These are phyloP conservation scores for Aschersonia sp. DNA, from an alignment of 2,329 filamentous ascomycete species.

Conservation along the genomic window DNA sequence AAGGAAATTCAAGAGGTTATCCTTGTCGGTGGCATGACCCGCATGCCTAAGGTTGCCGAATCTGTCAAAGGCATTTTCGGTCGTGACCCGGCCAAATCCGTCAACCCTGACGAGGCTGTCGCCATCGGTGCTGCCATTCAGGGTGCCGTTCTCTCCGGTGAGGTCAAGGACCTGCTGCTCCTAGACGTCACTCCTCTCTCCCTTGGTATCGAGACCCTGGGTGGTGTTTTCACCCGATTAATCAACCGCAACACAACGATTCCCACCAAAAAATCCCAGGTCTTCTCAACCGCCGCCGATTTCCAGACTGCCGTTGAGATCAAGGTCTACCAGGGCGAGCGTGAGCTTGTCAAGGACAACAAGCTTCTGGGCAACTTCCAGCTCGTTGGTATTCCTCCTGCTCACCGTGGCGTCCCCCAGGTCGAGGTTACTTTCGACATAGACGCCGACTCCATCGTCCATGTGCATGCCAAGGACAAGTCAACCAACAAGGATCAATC, in stretches of 20 bases:
- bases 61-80: slow-evolving; percentile 95
- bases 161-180: slow-evolving; percentile 89
- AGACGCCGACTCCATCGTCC: slow-evolving; percentile 93
- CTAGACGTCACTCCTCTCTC: slow-evolving; percentile 93
- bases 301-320: slow-evolving; percentile 99
- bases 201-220: slow-evolving; percentile 95
- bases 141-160: slow-evolving; percentile 89
- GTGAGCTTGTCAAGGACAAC: slow-evolving; percentile 97
- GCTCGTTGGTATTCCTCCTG: slow-evolving; percentile 90
- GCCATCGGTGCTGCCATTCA: slow-evolving; percentile 96
- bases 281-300: slow-evolving; percentile 93
- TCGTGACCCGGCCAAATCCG: slow-evolving; percentile 90
- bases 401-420: slow-evolving; percentile 90
- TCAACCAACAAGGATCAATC: slow-evolving; percentile 99
- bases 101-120: slow-evolving; percentile 97
- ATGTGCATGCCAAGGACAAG: slow-evolving; percentile 98
- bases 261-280: slow-evolving; percentile 97
- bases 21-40: slow-evolving; percentile 96
- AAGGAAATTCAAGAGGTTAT: slow-evolving; percentile 97
- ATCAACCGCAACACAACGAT: slow-evolving; percentile 99
- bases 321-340: slow-evolving; percentile 99
- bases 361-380: slow-evolving; percentile 99
- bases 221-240: slow-evolving; percentile 92
- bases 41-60: slow-evolving; percentile 96
- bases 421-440: slow-evolving; percentile 98